Evolutionary conservation across 2,329 filamentous ascomycete genomes (phyloP).

Genomic region (Claviceps sp.): DNA sequence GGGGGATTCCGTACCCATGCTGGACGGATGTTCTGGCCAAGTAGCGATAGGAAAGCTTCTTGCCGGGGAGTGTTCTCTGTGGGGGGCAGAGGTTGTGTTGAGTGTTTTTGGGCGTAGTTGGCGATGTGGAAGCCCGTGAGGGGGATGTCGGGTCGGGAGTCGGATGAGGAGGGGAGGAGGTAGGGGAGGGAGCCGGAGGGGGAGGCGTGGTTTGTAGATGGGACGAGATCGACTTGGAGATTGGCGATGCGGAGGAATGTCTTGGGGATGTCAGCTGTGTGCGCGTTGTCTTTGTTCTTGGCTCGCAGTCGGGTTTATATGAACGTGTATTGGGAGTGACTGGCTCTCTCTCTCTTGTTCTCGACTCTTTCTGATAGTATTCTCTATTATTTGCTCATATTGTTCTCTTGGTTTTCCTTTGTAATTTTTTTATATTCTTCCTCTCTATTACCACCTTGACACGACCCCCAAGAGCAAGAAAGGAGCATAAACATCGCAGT

Average conservation of each 20-base stretch:
- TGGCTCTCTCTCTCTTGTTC: no score
- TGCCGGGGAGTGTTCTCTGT: constrained; percentile 42
- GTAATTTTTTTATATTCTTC: background rate
- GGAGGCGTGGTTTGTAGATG: constrained; percentile 87
- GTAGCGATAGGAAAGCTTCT: constrained; percentile 64
- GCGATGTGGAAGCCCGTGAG: constrained; percentile 43
- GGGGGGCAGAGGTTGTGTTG: constrained; percentile 20
- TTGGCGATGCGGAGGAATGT: constrained; percentile 69
- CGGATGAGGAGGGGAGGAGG: constrained; percentile 44
- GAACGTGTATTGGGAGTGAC: background rate
- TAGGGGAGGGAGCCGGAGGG: constrained; percentile 83
- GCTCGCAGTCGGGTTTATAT: background rate
- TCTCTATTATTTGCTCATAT: no score
- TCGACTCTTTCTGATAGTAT: no score
- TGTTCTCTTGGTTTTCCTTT: background rate
- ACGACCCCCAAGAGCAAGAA: background rate
- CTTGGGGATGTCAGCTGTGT: constrained; percentile 17
- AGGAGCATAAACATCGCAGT: background rate
- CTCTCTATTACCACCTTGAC: background rate
- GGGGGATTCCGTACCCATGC: constrained; percentile 53
- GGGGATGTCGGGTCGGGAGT: constrained; percentile 37
- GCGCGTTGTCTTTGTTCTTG: background rate
- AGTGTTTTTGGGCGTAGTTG: constrained; percentile 47
- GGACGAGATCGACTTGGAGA: constrained; percentile 49
- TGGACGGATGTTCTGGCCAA: constrained; percentile 65